phyloP scores from a whole-genome alignment of 192 early-diverging fungal genomes.

The Funneliformis mosseae region DNA sequence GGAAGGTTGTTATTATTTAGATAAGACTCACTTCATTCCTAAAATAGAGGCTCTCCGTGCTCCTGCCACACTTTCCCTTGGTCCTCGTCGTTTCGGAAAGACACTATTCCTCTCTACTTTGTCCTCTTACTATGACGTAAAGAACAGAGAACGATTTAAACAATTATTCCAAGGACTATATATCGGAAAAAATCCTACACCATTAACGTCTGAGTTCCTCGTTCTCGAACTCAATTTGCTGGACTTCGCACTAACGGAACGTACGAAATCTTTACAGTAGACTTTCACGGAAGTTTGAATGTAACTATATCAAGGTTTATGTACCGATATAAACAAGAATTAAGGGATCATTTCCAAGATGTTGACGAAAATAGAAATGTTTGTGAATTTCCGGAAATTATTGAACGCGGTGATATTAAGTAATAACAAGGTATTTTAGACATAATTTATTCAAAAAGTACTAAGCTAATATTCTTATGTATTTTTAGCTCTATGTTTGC shows the following conservation, averaged over 20 bases:
- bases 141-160: conserved; percentile 20
- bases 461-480: conserved; percentile 14
- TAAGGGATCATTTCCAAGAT: conserved; percentile 10
- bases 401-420: neutral
- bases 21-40: conserved; percentile 32
- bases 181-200: conserved; percentile 25
- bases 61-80: conserved; percentile 21
- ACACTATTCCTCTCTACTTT: conserved; percentile 31
- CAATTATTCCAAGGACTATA: conserved; percentile 20
- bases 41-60: conserved; percentile 28
- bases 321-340: conserved; percentile 25
- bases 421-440: neutral
- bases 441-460: conserved; percentile 20
- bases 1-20: conserved; percentile 22
- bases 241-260: conserved; percentile 13
- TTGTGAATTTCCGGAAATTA: conserved; percentile 1
- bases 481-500: conserved; percentile 1
- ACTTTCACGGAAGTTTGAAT: conserved; percentile 25
- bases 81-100: conserved; percentile 24
- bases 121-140: conserved; percentile 30
- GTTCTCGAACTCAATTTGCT: conserved; percentile 26
- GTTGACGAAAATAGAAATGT: conserved; percentile 27
- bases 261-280: conserved; percentile 20
- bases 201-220: conserved; percentile 23
- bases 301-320: conserved; percentile 13